Evolutionary conservation across 371 early-diverging fungal genomes (phyloP), one percentile per base, ranked within the genome.

Genomic region (Mortierella sp.): DNA sequence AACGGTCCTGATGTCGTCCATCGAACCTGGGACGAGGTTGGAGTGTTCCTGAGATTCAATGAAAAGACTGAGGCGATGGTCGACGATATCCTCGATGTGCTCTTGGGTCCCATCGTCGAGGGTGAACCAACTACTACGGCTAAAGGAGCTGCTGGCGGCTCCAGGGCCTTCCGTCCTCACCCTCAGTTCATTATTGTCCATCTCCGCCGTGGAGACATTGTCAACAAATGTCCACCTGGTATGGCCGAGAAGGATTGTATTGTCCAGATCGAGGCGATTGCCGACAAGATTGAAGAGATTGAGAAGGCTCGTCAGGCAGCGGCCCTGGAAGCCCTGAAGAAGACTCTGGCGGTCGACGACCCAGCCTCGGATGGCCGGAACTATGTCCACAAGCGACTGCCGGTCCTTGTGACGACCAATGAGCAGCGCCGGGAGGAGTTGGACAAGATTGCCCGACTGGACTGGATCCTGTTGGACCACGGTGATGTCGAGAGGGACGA

Each of bases 201-300:
- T 34, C 63, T 80, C 9, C 81, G 81, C 8, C 77, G 81, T 7
- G 81, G 81, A 3, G 81, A 80, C 39, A 80, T 80, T 64, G 77
- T 80, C 24, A 76, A 11, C 53, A 80, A 80, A 63, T 80, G 81
- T 61, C 68, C 69, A 22, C 64, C 69, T 2, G 77, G 74, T 26
- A 67, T 70, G 53, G 61, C 58, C 4, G 81, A 81, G 50, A 40
- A 73, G 48, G 74, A 81, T 11, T 81, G 81, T n/a, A n/a, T 81
- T 29, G 81, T 81, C 34, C 81, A 81, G 77, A 81, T 81, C 14
- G 81, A 81, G 13, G 64, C 55, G 37, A 81, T 81, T 64, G 81
- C 81, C 6, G 77, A 77, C 24, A 76, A 77, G 71, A 77, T 81
- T 22, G 77, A 76, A 34, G 70, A 52, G 58, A 77, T 81, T 31